Evolutionary conservation across 139 green algal species (phyloP).

Genomic region (Pleodorina starrii): DNA sequence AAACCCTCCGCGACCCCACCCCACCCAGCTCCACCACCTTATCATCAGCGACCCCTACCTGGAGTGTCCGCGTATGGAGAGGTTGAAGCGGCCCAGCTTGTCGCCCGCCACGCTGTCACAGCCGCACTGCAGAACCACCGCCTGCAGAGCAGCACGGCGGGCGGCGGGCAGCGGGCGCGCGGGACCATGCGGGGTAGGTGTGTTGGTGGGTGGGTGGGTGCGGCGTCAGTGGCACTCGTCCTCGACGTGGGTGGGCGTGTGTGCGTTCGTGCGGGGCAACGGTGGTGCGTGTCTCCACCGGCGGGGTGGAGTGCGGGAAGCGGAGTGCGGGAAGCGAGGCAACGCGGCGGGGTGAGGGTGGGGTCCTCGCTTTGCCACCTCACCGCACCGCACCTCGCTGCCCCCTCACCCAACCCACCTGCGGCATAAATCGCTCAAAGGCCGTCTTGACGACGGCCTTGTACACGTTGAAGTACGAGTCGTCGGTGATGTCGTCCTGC

Average conservation of each 20-base stretch:
- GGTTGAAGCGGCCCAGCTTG: conserved; percentile 50
- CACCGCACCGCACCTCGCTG: too few species aligned
- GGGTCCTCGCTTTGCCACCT: too few species aligned
- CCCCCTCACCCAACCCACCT: neutral
- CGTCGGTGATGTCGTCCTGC: conserved; percentile 92
- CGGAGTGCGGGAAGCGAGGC: too few species aligned
- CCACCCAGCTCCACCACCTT: neutral
- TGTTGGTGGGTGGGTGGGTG: too few species aligned
- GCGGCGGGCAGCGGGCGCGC: too few species aligned
- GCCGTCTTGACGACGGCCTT: conserved; percentile 82
- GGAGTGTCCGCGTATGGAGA: conserved; percentile 32
- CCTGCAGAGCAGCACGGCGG: too few species aligned
- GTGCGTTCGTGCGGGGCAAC: too few species aligned
- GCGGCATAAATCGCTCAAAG: conserved; percentile 91
- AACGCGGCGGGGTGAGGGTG: too few species aligned
- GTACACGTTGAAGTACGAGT: conserved; percentile 87
- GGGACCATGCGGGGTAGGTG: neutral
- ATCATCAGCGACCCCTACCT: neutral
- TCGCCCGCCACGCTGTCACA: conserved; percentile 42
- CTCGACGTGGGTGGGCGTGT: too few species aligned
- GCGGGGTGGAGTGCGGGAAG: too few species aligned
- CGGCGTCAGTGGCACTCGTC: too few species aligned
- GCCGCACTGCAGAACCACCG: conserved; percentile 51
- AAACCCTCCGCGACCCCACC: neutral
- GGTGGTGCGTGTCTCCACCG: too few species aligned